These are phyloP conservation scores for Lyophyllum semitale DNA, from an alignment of 768 basidiomycete species.

Conservation along the genomic window DNA sequence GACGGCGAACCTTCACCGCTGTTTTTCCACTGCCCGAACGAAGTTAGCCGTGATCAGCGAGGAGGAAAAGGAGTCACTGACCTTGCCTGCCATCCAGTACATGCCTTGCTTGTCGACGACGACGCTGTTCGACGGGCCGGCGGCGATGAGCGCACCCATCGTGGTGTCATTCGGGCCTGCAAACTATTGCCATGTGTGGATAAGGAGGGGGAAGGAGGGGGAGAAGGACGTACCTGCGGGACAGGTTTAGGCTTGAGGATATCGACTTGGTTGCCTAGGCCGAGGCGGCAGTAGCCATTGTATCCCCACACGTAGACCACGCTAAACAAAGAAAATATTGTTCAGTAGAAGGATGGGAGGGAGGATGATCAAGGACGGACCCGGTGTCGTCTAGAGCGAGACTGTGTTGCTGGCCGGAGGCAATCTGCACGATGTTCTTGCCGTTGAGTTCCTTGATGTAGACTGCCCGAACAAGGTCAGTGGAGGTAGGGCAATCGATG, in stretches of 20 bases:
- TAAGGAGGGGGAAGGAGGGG: neutral
- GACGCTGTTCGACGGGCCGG: slow-evolving; percentile 84
- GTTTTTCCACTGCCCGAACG: slow-evolving; percentile 77
- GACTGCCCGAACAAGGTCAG: slow-evolving; percentile 40
- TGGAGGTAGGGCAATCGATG: neutral
- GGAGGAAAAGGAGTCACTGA: slow-evolving; percentile 22
- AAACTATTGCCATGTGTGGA: slow-evolving; percentile 50
- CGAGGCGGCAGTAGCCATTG: slow-evolving; percentile 89
- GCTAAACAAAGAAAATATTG: slow-evolving; percentile 33
- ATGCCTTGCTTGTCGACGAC: slow-evolving; percentile 85
- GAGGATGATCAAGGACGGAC: slow-evolving; percentile 36
- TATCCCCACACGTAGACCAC: slow-evolving; percentile 86
- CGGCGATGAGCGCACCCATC: slow-evolving; percentile 65
- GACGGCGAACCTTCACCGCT: slow-evolving; percentile 77
- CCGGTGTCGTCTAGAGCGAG: slow-evolving; percentile 80
- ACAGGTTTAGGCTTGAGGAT: slow-evolving; percentile 79
- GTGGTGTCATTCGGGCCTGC: slow-evolving; percentile 67
- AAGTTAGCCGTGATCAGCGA: slow-evolving; percentile 1
- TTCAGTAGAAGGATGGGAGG: neutral
- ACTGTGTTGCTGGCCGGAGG: slow-evolving; percentile 86
- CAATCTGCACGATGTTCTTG: slow-evolving; percentile 78
- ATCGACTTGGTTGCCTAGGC: slow-evolving; percentile 85
- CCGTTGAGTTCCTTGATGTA: slow-evolving; percentile 76
- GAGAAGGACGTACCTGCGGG: slow-evolving; percentile 60
- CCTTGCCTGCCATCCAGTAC: slow-evolving; percentile 87